Percentiles rank a stretch among this genome's conserved stretches.
Evolutionary conservation across 345 rosid genomes (phyloP).

Genomic region (Arabidopsis arenosa): DNA sequence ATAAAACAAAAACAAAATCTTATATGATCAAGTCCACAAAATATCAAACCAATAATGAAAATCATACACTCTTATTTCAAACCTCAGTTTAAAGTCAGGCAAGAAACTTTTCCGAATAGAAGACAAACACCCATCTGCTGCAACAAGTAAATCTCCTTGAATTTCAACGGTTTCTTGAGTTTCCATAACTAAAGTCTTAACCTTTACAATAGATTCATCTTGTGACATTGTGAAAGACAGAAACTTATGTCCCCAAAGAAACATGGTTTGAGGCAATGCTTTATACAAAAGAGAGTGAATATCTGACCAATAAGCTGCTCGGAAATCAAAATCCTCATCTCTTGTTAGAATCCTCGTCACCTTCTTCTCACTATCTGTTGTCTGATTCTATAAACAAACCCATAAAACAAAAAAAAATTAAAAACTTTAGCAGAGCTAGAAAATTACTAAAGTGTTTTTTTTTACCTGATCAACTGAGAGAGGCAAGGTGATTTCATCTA

Average conservation of each 20-base stretch:
- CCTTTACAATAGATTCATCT: constrained; percentile 52
- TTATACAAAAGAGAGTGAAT: constrained; percentile 62
- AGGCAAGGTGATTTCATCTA: constrained; percentile 58
- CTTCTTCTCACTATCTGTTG: constrained; percentile 52
- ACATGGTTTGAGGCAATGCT: constrained; percentile 54
- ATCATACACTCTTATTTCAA: constrained; percentile 14
- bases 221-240: constrained; percentile 59
- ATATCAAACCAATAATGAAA: not conserved
- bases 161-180: constrained; percentile 57
- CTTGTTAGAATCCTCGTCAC: constrained; percentile 52
- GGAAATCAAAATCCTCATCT: constrained; percentile 70
- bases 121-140: constrained; percentile 85
- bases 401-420: not conserved
- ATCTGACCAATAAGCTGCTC: constrained; percentile 86
- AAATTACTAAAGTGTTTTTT: not conserved
- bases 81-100: constrained; percentile 75
- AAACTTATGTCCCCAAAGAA: constrained; percentile 71
- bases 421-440: not conserved
- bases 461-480: constrained; percentile 60
- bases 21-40: not conserved
- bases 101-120: constrained; percentile 62
- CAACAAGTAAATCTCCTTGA: constrained; percentile 68
- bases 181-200: constrained; percentile 55
- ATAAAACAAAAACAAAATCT: not conserved
- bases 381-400: constrained; percentile 55